Evolutionary conservation across 179 eudicot species (phyloP).

Genomic region (Corrigiola litoralis): DNA sequence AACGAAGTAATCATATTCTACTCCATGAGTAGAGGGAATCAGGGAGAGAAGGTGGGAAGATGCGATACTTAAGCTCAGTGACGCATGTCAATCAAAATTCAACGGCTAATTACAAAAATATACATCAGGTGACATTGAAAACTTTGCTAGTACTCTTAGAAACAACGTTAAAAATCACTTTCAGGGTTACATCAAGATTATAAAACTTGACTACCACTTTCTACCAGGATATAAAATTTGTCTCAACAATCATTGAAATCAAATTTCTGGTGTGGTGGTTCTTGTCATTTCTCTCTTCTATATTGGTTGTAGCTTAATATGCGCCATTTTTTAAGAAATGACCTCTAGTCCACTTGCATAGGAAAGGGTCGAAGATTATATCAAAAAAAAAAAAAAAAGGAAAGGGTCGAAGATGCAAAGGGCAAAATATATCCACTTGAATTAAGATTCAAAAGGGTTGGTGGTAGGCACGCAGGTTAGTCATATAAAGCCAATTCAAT

Average conservation of each 20-base stretch:
- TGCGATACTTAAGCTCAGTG: neutral
- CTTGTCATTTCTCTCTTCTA: neutral
- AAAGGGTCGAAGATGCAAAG: too few relatives aligned
- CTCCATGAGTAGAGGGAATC: neutral
- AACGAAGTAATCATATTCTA: neutral
- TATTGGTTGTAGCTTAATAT: neutral
- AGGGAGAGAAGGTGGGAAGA: neutral
- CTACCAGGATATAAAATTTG: neutral
- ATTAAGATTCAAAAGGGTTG: neutral
- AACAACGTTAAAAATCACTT: too few relatives aligned
- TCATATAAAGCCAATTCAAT: neutral
- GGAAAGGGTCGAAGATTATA: neutral
- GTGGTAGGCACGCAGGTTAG: neutral
- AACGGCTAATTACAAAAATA: neutral
- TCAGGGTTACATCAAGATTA: too few relatives aligned
- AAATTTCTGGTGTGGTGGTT: neutral
- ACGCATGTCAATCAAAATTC: constrained; percentile 17
- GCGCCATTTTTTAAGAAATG: neutral
- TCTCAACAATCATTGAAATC: neutral
- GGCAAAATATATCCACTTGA: too few relatives aligned
- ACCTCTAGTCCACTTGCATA: constrained; percentile 6
- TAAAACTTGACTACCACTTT: too few relatives aligned
- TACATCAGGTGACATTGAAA: neutral
- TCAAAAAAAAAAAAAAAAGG: neutral
- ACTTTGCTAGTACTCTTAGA: neutral